These are phyloP conservation scores for Ogataea paradorogensis DNA, from an alignment of 805 yeast species.

Conservation along the genomic window DNA sequence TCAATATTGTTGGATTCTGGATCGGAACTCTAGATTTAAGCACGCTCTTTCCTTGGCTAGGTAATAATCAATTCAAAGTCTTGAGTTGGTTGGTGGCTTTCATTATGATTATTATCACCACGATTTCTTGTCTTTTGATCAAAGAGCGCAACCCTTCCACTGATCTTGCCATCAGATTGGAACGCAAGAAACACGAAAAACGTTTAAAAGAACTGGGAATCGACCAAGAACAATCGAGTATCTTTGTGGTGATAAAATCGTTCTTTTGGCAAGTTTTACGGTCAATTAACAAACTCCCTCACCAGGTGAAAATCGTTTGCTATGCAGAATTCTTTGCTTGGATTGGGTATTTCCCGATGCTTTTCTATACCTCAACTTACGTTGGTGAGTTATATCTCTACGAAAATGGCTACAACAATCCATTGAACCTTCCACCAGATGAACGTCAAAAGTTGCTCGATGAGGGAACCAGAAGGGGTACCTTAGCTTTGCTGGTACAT, in stretches of 20 bases:
- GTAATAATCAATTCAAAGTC: slow-evolving; percentile 50
- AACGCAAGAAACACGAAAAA: slow-evolving; percentile 34
- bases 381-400: slow-evolving; percentile 56
- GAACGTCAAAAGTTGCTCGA: slow-evolving; percentile 37
- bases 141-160: slow-evolving; percentile 48
- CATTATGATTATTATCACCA: slow-evolving; percentile 40
- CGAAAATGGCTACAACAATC: slow-evolving; percentile 38
- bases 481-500: slow-evolving; percentile 48
- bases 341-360: slow-evolving; percentile 66
- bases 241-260: slow-evolving; percentile 22
- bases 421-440: slow-evolving; percentile 40
- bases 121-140: slow-evolving; percentile 39
- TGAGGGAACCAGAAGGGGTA: slow-evolving; percentile 49
- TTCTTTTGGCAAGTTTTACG: slow-evolving; percentile 35
- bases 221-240: slow-evolving; percentile 25
- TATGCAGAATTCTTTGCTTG: slow-evolving; percentile 61
- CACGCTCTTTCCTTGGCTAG: slow-evolving; percentile 37
- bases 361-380: slow-evolving; percentile 63
- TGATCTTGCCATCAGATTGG: slow-evolving; percentile 38
- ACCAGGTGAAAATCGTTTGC: slow-evolving; percentile 50
- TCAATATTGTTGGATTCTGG: slow-evolving; percentile 56
- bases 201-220: slow-evolving; percentile 37
- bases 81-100: slow-evolving; percentile 42
- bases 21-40: slow-evolving; percentile 49
- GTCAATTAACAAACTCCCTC: slow-evolving; percentile 42